Conservation (phyloP, 164 flowering plant species). For the Berberis vulgaris region DNA sequence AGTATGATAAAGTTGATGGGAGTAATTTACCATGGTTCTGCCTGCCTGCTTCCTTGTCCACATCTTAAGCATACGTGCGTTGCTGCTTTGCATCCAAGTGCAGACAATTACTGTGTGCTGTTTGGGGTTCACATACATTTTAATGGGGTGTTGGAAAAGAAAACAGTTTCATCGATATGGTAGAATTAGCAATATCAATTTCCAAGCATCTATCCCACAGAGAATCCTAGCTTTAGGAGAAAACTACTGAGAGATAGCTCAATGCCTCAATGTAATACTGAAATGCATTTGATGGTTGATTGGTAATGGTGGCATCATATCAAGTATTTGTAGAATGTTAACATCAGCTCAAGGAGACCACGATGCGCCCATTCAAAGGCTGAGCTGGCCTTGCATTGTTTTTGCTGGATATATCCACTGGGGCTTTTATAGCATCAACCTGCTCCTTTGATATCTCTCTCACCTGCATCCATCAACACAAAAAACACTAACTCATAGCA, state of each 20-base stretch:
- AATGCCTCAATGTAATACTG: slow-evolving; percentile 50
- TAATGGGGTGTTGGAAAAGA: background rate
- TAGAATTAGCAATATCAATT: background rate
- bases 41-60: too few relatives aligned
- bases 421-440: slow-evolving; percentile 38
- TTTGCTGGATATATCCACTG: slow-evolving; percentile 28
- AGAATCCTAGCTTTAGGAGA: too few relatives aligned
- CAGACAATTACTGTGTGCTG: too few relatives aligned
- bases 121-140: too few relatives aligned
- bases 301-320: slow-evolving; percentile 9
- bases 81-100: too few relatives aligned
- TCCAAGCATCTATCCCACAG: too few relatives aligned
- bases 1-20: too few relatives aligned
- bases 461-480: slow-evolving; percentile 25
- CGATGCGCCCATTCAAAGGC: slow-evolving; percentile 44
- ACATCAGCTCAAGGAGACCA: slow-evolving; percentile 3
- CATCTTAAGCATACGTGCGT: too few relatives aligned
- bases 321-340: too few relatives aligned
- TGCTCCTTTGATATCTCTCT: slow-evolving; percentile 50
- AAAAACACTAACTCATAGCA: too few relatives aligned
- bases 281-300: slow-evolving; percentile 25
- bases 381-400: slow-evolving; percentile 61
- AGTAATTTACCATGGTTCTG: too few relatives aligned
- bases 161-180: background rate
- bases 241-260: too few relatives aligned